A percentile compares a stretch with the other conserved stretches of the same genome.
Evolutionary conservation across 768 basidiomycete genomes (phyloP).

Genomic region (Fistulinella prunicolor): DNA sequence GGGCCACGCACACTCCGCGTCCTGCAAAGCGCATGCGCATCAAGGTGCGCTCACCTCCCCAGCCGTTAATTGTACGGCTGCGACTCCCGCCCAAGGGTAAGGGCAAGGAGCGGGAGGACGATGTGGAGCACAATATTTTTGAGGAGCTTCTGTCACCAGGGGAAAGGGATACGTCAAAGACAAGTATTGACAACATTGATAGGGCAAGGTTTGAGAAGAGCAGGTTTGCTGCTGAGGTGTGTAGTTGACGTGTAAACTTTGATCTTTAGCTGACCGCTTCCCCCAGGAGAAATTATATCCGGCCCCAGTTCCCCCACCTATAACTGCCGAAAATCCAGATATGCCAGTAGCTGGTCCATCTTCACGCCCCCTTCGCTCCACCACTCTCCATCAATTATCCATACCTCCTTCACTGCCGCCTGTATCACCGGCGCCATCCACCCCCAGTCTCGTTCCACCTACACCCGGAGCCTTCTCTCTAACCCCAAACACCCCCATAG

Average conservation of each 20-base stretch:
- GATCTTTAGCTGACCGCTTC: conserved; percentile 7
- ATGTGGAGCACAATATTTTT: conserved; percentile 62
- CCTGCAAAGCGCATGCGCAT: conserved; percentile 47
- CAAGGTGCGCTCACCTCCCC: conserved; percentile 34
- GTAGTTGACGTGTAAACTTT: conserved; percentile 15
- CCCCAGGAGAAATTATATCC: conserved; percentile 50
- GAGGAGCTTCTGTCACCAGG: conserved; percentile 71
- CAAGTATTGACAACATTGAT: conserved; percentile 58
- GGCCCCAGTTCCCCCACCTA: conserved; percentile 34
- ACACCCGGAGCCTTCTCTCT: conserved; percentile 36
- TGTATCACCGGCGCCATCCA: conserved; percentile 38
- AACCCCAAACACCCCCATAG: conserved; percentile 29
- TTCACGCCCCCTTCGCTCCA: conserved; percentile 61
- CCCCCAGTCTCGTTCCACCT: conserved; percentile 29
- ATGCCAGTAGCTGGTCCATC: conserved; percentile 52
- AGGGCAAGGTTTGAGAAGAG: conserved; percentile 72
- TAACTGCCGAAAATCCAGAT: conserved; percentile 33
- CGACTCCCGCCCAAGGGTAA: conserved; percentile 62
- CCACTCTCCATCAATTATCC: conserved; percentile 40
- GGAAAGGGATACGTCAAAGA: conserved; percentile 73
- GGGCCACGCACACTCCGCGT: conserved; percentile 26
- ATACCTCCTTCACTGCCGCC: conserved; percentile 30
- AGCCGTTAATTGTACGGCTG: conserved; percentile 47
- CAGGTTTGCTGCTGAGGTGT: conserved; percentile 70
- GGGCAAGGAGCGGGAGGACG: conserved; percentile 68